These are phyloP conservation scores for Xylariomycetidae sp. DNA, from an alignment of 2,329 filamentous ascomycete genomes.

Conservation along the genomic window DNA sequence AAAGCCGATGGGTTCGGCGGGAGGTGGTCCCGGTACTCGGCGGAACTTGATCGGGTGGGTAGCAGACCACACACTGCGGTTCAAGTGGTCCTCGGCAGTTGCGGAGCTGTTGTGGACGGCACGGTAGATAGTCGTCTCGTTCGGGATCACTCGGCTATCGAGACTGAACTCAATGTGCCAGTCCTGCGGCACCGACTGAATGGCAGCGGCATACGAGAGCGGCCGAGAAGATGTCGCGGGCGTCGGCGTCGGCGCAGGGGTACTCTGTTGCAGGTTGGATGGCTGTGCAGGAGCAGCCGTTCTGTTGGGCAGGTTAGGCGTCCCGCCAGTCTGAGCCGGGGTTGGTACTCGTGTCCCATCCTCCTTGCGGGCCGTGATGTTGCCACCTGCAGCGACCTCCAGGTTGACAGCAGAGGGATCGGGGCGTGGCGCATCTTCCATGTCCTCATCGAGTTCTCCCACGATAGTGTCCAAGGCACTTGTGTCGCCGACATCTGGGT, in stretches of 20 bases:
- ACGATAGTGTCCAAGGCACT: slow-evolving; percentile 77
- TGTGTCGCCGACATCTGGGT: slow-evolving; percentile 51
- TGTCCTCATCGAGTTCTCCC: slow-evolving; percentile 83
- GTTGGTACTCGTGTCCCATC: slow-evolving; percentile 84
- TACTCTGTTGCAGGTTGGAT: slow-evolving; percentile 33
- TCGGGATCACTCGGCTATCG: slow-evolving; percentile 74
- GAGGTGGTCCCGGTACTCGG: slow-evolving; percentile 75
- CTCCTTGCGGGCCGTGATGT: slow-evolving; percentile 85
- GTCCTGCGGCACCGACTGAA: slow-evolving; percentile 76
- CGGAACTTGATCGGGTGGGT: slow-evolving; percentile 90
- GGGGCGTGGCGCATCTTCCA: slow-evolving; percentile 63
- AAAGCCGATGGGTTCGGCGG: slow-evolving; percentile 63
- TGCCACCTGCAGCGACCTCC: slow-evolving; percentile 79
- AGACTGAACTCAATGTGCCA: slow-evolving; percentile 98
- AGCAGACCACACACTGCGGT: slow-evolving; percentile 80
- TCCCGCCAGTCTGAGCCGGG: slow-evolving; percentile 54
- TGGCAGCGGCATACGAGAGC: slow-evolving; percentile 78
- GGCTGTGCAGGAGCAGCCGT: slow-evolving; percentile 30
- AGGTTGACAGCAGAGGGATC: slow-evolving; percentile 87
- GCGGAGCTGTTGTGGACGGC: slow-evolving; percentile 67
- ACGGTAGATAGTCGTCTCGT: slow-evolving; percentile 92
- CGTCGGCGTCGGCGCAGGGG: slow-evolving; percentile 30
- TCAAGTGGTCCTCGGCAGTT: slow-evolving; percentile 55
- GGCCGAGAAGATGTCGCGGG: slow-evolving; percentile 54
- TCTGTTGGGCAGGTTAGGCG: slow-evolving; percentile 33